phyloP scores from a whole-genome alignment of 1,284 basidiomycete species.

The Gomphus sp. region DNA sequence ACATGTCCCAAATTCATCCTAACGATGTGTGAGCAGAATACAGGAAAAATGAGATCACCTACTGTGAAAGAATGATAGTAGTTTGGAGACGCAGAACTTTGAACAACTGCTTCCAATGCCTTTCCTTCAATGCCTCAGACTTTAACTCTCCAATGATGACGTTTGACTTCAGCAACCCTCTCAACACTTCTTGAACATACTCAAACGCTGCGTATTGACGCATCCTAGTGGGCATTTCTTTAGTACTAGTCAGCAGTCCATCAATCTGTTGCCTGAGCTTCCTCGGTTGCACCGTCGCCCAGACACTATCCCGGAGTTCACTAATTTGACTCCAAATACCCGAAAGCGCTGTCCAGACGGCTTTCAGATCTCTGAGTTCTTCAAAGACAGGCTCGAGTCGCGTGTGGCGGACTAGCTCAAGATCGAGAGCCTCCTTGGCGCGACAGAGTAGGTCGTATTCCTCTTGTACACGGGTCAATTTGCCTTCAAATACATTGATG shows the following conservation, averaged over 20 bases:
- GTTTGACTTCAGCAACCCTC: constrained; percentile 85
- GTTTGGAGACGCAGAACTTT: constrained; percentile 72
- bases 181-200: constrained; percentile 89
- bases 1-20: constrained; percentile 96
- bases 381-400: constrained; percentile 91
- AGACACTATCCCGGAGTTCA: constrained; percentile 82
- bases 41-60: constrained; percentile 20
- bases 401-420: constrained; percentile 86
- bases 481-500: constrained; percentile 89
- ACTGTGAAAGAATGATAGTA: constrained; percentile 63
- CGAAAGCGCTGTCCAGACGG: constrained; percentile 97
- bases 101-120: constrained; percentile 98
- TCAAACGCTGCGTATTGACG: constrained; percentile 98
- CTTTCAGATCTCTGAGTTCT: constrained; percentile 92
- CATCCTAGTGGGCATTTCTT: constrained; percentile 99
- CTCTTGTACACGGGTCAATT: constrained; percentile 82
- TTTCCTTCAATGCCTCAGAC: constrained; percentile 93
- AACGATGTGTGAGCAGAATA: constrained; percentile 12
- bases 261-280: constrained; percentile 95
- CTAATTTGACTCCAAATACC: constrained; percentile 94
- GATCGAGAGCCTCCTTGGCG: constrained; percentile 94
- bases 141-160: constrained; percentile 86
- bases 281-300: constrained; percentile 90
- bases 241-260: constrained; percentile 78
- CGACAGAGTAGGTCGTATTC: constrained; percentile 91